phyloP scores from a whole-genome alignment of 2,329 filamentous ascomycete species.

The Colletotrichum spinosum region DNA sequence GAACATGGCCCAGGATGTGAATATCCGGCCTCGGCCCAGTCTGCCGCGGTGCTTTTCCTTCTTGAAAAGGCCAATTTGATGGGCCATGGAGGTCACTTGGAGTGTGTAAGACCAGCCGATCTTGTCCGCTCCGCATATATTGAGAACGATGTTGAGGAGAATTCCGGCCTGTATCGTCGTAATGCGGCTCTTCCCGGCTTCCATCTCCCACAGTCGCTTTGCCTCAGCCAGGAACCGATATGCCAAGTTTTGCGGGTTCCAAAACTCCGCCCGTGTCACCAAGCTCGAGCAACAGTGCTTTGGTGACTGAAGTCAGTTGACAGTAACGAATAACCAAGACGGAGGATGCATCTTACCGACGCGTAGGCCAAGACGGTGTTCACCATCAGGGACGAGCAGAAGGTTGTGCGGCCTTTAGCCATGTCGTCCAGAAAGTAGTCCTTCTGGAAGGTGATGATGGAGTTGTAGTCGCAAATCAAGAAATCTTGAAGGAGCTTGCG shows the following conservation, averaged over 20 bases:
- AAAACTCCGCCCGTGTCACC: slow-evolving; percentile 47
- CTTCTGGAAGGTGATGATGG: slow-evolving; percentile 41
- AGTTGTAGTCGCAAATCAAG: slow-evolving; percentile 40
- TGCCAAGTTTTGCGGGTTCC: slow-evolving; percentile 48
- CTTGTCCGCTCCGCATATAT: slow-evolving; percentile 50
- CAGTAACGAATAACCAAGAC: slow-evolving; percentile 11
- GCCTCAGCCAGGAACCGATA: slow-evolving; percentile 54
- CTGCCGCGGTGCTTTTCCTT: too few relatives aligned
- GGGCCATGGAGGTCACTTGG: slow-evolving; percentile 47
- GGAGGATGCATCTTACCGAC: slow-evolving; percentile 40
- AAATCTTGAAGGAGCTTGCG: slow-evolving; percentile 40
- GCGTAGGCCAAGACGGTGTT: slow-evolving; percentile 44
- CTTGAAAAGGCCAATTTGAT: slow-evolving; percentile 46
- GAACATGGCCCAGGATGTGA: too few relatives aligned
- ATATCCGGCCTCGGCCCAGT: too few relatives aligned
- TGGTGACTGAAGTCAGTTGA: background rate
- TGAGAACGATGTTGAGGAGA: slow-evolving; percentile 47
- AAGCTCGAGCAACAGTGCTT: slow-evolving; percentile 46
- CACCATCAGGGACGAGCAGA: slow-evolving; percentile 45
- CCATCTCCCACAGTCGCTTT: slow-evolving; percentile 52
- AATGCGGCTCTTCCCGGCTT: slow-evolving; percentile 42
- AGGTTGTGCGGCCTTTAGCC: slow-evolving; percentile 31
- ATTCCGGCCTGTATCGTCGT: slow-evolving; percentile 52
- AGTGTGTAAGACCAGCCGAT: slow-evolving; percentile 49
- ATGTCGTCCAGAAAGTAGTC: slow-evolving; percentile 45